Evolutionary conservation across 768 basidiomycete species (phyloP), one percentile per base, ranked within the genome.

Genomic region (Serpula lacrymans): DNA sequence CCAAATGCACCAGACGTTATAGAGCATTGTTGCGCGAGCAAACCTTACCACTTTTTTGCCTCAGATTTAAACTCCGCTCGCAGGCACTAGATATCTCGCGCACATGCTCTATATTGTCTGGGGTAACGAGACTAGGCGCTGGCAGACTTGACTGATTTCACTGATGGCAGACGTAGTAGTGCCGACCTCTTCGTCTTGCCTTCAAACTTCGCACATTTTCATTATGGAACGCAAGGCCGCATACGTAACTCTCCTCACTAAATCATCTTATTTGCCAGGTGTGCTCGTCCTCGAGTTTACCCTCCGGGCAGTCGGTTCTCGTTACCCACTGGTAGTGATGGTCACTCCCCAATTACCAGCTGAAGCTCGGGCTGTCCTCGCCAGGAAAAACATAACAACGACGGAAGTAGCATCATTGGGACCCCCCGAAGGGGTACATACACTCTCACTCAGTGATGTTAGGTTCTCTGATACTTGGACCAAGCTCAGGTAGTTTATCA

Each of bases 251-350:
- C 68, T 95, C 41, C 69, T 94, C 52, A 92, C 92, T 28, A 80
- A 78, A 47, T 59, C 65, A 12, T 62, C 58, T 33, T 84, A 84
- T 55, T 63, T 84, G 20, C 62, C 73, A 42, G 82, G 79, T 8
- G 62, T 77, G 22, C 62, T 86, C 22, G 73, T 80, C 3, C 56
- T 85, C 6, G 62, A 81, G 39, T 60, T 71, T 16, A 70, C 72
- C 23, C 68, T 84, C 24, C 64, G 69, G 21, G 59, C 68, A 10
- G 76, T 79, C 24, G 60, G 70, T 12, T 80, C 83, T 12, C 68
- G 69, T 45, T 91, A 89, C 60, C 80, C 86, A n/a, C 69, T 93
- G 13, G 70, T 91, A 31, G 85, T 84, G 26, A 86, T 92, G 80
- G 74, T 76, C 26, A 87, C 88, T 1, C 66, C 78, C 4, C 55